phyloP scores from a whole-genome alignment of 441 rosid genomes.

The Eruca vesicaria region DNA sequence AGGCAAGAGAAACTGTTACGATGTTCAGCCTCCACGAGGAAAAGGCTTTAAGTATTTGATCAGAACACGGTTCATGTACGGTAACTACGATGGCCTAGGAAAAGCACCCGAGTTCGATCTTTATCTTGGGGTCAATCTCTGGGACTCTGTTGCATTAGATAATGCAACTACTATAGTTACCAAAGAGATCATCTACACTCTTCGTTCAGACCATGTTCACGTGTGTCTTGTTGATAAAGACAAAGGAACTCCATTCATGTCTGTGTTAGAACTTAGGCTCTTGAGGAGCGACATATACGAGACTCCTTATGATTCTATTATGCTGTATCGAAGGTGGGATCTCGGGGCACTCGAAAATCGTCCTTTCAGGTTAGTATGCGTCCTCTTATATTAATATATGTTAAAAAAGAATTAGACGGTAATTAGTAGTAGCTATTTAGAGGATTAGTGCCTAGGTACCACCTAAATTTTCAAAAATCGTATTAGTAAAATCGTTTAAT shows the following conservation, averaged over 20 bases:
- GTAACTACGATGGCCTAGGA: constrained; percentile 39
- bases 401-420: too few species aligned
- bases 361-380: not conserved
- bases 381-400: too few species aligned
- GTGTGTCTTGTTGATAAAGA: constrained; percentile 46
- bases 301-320: constrained; percentile 13
- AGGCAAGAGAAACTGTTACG: constrained; percentile 47
- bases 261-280: constrained; percentile 38
- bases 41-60: constrained; percentile 38
- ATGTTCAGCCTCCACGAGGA: constrained; percentile 26
- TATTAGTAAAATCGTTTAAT: too few species aligned
- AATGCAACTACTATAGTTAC: constrained; percentile 13
- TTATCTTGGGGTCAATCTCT: constrained; percentile 39
- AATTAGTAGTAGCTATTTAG: too few species aligned
- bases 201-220: constrained; percentile 9
- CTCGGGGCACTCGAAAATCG: not conserved
- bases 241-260: constrained; percentile 40
- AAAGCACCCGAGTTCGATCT: constrained; percentile 31
- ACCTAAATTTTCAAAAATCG: too few species aligned
- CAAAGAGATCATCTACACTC: constrained; percentile 43
- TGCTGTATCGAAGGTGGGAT: not conserved
- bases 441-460: too few species aligned
- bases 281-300: constrained; percentile 31
- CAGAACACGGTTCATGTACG: constrained; percentile 47
- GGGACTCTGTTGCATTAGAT: constrained; percentile 28